A percentile compares a stretch with the other conserved stretches of the same genome.
Conservation (phyloP, 2,329 filamentous ascomycete genomes). For the Scytalidium lignicola region DNA sequence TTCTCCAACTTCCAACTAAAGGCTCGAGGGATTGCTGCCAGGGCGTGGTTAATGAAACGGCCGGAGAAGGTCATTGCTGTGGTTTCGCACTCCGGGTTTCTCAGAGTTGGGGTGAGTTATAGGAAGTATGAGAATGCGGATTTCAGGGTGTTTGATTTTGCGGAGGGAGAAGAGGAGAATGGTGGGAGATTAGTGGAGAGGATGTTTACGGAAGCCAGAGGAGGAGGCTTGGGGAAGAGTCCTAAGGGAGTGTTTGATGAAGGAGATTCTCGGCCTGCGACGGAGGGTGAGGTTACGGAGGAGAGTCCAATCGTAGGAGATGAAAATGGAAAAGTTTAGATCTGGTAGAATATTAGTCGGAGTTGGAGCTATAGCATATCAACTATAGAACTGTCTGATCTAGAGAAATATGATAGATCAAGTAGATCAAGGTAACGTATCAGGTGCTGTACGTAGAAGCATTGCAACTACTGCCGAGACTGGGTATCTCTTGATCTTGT, state of each 20-base stretch:
- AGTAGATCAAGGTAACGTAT: no score
- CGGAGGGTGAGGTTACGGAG: background rate
- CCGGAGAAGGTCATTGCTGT: constrained; percentile 29
- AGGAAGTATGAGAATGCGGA: constrained; percentile 26
- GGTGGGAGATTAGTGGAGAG: constrained; percentile 22
- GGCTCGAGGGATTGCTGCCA: constrained; percentile 19
- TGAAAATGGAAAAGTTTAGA: no score
- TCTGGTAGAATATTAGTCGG: no score
- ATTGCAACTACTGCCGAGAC: no score
- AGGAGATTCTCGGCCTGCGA: background rate
- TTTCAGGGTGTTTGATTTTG: constrained; percentile 27
- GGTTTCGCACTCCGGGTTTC: constrained; percentile 25
- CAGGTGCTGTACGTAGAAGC: no score
- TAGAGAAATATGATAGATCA: no score
- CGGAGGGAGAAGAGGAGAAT: constrained; percentile 16
- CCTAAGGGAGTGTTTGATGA: constrained; percentile 14
- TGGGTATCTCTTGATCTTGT: no score
- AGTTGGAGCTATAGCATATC: no score
- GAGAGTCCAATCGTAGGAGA: background rate
- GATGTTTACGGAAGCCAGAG: constrained; percentile 23
- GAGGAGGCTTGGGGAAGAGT: constrained; percentile 26
- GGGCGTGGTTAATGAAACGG: constrained; percentile 21
- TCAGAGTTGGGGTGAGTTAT: constrained; percentile 21
- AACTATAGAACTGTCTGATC: no score
- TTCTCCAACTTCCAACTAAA: constrained; percentile 19